Percentiles rank a stretch among this genome's conserved stretches.
Evolutionary conservation across 2,329 filamentous ascomycete species (phyloP).

Genomic region (Penicillium sp.): DNA sequence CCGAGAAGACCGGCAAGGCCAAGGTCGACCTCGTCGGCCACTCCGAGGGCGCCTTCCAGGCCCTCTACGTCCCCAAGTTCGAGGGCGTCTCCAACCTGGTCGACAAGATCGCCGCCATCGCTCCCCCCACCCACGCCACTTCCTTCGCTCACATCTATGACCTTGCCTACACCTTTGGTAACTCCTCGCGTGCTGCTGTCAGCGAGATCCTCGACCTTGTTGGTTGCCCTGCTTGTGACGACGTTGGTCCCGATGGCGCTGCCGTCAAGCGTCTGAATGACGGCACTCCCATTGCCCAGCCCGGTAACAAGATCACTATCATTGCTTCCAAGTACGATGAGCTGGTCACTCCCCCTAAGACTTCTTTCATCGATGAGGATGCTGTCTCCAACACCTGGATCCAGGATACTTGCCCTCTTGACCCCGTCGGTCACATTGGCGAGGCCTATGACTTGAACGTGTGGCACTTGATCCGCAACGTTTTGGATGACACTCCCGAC

Average conservation of each 20-base stretch:
- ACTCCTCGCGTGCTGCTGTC: slow-evolving; percentile 24
- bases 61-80: slow-evolving; percentile 45
- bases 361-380: slow-evolving; percentile 35
- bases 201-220: slow-evolving; percentile 28
- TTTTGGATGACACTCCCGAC: slow-evolving; percentile 31
- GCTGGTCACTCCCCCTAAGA: slow-evolving; percentile 36
- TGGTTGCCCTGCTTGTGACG: slow-evolving; percentile 38
- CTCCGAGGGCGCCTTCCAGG: slow-evolving; percentile 47
- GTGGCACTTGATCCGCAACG: slow-evolving; percentile 43
- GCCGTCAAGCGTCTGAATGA: slow-evolving; percentile 36
- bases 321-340: slow-evolving; percentile 38
- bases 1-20: slow-evolving; percentile 35
- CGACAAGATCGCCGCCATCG: slow-evolving; percentile 39
- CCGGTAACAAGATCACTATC: slow-evolving; percentile 36
- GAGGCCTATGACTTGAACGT: slow-evolving; percentile 43
- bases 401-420: slow-evolving; percentile 34
- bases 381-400: slow-evolving; percentile 36
- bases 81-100: slow-evolving; percentile 31
- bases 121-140: slow-evolving; percentile 40
- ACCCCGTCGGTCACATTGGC: slow-evolving; percentile 41
- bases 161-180: slow-evolving; percentile 31
- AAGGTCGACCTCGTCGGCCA: slow-evolving; percentile 48
- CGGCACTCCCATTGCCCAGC: slow-evolving; percentile 36
- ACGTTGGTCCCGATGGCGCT: slow-evolving; percentile 31
- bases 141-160: slow-evolving; percentile 33